A percentile compares a stretch with the other conserved stretches of the same genome.
Conservation (phyloP, 2,329 filamentous ascomycete species). For the Fusarium nodosum region DNA sequence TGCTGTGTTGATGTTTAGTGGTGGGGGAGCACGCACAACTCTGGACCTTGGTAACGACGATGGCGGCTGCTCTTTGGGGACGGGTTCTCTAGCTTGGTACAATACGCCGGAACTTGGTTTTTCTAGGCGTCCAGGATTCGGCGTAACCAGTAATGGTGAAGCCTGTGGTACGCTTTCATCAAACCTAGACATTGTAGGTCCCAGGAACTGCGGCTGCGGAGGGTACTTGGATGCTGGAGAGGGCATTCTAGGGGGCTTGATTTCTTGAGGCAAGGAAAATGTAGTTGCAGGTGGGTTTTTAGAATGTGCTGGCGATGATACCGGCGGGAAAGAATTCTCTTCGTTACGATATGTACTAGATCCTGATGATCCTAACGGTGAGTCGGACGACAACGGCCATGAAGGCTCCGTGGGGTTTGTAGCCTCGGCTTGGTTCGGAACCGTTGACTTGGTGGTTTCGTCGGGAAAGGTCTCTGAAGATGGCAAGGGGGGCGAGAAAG, state of each 20-base stretch:
- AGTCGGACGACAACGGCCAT: constrained; percentile 32
- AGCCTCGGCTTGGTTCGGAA: background rate
- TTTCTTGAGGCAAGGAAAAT: constrained; percentile 20
- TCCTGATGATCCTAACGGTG: constrained; percentile 27
- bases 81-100: constrained; percentile 8
- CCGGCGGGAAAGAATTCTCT: constrained; percentile 15
- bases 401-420: constrained; percentile 14
- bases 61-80: constrained; percentile 11
- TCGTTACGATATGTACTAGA: constrained; percentile 29
- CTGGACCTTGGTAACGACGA: constrained; percentile 7
- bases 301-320: background rate
- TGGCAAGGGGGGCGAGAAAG: constrained; percentile 17
- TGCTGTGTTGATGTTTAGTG: background rate
- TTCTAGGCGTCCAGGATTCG: constrained; percentile 19
- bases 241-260: constrained; percentile 20
- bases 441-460: background rate
- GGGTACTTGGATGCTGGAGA: constrained; percentile 25
- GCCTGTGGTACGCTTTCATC: constrained; percentile 20
- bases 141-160: constrained; percentile 26
- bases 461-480: background rate
- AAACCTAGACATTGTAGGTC: constrained; percentile 19
- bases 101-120: constrained; percentile 28
- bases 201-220: constrained; percentile 7
- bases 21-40: background rate
- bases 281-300: constrained; percentile 1